Evolutionary conservation across 2,329 filamentous ascomycete species (phyloP).

Genomic region (Pseudopyricularia javanii): DNA sequence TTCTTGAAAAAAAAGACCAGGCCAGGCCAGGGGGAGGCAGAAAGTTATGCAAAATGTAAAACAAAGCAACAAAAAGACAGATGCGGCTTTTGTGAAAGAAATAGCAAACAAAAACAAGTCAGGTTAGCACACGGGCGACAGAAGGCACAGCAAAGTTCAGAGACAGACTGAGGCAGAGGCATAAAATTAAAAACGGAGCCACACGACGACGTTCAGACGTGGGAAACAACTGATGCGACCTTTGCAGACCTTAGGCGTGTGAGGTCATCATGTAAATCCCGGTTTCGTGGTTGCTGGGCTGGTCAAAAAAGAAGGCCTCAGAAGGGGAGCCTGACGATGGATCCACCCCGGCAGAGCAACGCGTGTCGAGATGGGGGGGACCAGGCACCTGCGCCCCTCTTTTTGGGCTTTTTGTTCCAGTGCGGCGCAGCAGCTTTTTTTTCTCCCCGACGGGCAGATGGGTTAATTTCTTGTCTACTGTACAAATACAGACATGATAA

Average conservation of each 20-base stretch:
- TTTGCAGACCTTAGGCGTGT: neutral
- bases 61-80: neutral
- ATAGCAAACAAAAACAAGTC: neutral
- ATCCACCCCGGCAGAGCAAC: neutral
- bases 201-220: neutral
- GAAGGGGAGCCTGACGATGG: neutral
- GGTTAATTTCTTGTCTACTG: too few relatives aligned
- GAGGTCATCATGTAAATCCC: conserved; percentile 1
- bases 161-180: neutral
- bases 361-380: neutral
- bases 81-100: too few relatives aligned
- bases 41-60: neutral
- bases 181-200: neutral
- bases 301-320: neutral
- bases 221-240: neutral
- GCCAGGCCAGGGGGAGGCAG: too few relatives aligned
- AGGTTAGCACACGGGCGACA: too few relatives aligned
- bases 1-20: too few relatives aligned
- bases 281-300: neutral
- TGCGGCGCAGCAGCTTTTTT: neutral
- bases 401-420: neutral
- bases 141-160: too few relatives aligned
- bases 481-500: too few relatives aligned
- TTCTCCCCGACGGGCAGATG: too few relatives aligned
- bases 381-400: too few relatives aligned